Percentiles rank a stretch among this genome's conserved stretches.
Conservation (phyloP, 768 basidiomycete genomes). For the Rhodotorula kratochvilovae region DNA sequence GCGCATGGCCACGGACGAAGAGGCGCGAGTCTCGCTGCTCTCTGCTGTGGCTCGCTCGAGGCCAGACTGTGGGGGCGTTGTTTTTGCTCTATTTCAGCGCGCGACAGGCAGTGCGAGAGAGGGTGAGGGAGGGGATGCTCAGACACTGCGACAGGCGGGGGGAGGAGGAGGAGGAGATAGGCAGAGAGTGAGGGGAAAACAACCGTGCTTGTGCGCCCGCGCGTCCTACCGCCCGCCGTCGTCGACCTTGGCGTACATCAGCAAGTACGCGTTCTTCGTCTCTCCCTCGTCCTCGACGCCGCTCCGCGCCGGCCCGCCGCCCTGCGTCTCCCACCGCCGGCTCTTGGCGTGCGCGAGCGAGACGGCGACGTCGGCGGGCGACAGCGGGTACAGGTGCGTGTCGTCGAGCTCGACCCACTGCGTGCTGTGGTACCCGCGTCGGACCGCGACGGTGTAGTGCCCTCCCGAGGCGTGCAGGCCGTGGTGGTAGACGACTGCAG, state of each 20-base stretch:
- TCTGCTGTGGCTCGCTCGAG: no score
- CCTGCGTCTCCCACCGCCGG: conserved; percentile 16
- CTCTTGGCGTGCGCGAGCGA: not conserved
- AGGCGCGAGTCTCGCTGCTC: no score
- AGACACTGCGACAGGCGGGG: no score
- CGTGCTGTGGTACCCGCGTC: conserved; percentile 54
- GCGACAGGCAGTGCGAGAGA: no score
- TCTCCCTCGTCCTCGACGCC: conserved; percentile 18
- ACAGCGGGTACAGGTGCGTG: conserved; percentile 66
- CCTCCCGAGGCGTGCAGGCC: conserved; percentile 84
- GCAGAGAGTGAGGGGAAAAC: not conserved
- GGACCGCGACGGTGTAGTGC: conserved; percentile 88
- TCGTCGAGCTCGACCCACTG: conserved; percentile 93
- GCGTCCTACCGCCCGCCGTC: not conserved
- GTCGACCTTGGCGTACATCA: conserved; percentile 22
- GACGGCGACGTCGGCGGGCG: conserved; percentile 21
- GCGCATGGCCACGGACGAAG: no score
- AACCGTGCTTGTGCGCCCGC: not conserved
- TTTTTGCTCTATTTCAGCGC: no score
- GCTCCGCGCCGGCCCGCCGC: not conserved
- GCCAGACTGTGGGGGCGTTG: no score
- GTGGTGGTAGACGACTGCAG: conserved; percentile 82
- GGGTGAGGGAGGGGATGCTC: no score
- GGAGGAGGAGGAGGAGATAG: no score
- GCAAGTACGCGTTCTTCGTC: conserved; percentile 25